Conservation (phyloP, 352 stramenopile species). For the Globisporangium nunn region DNA sequence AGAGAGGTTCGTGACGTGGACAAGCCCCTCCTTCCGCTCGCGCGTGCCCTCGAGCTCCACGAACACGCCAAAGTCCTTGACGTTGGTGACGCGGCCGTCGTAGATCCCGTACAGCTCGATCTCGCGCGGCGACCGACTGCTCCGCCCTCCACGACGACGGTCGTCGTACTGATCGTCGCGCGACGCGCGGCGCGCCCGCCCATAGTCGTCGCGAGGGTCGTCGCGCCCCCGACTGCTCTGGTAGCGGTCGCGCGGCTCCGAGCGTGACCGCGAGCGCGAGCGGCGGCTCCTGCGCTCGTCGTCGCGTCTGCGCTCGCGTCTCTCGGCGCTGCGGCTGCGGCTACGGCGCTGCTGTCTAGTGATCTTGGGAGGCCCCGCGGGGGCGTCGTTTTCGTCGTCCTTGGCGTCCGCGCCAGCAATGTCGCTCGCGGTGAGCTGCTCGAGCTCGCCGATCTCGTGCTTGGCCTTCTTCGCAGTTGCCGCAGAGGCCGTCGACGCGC, state of each 20-base stretch:
- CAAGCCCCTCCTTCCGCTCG: conserved; percentile 88
- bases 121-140: conserved; percentile 16
- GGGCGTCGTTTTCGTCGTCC: conserved; percentile 5
- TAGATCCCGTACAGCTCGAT: conserved; percentile 94
- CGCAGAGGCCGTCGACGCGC: background rate
- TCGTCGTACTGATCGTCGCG: background rate
- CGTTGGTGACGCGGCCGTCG: conserved; percentile 88
- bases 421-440: conserved; percentile 60
- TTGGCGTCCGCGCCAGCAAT: conserved; percentile 36
- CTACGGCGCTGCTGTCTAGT: conserved; percentile 5
- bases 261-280: conserved; percentile 41
- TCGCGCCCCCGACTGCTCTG: conserved; percentile 4
- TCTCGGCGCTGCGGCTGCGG: conserved; percentile 13
- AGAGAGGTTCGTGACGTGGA: conserved; percentile 93
- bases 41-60: conserved; percentile 86
- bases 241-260: conserved; percentile 8
- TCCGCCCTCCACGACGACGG: conserved; percentile 1
- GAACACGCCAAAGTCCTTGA: conserved; percentile 97
- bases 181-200: conserved; percentile 7
- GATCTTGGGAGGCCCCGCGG: too few species aligned
- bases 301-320: conserved; percentile 19
- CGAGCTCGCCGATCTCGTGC: conserved; percentile 47
- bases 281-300: conserved; percentile 18
- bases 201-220: conserved; percentile 23
- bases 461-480: conserved; percentile 15